Base-by-base conservation (phyloP, 768 basidiomycete species). In the Mrakia blollopis region DNA sequence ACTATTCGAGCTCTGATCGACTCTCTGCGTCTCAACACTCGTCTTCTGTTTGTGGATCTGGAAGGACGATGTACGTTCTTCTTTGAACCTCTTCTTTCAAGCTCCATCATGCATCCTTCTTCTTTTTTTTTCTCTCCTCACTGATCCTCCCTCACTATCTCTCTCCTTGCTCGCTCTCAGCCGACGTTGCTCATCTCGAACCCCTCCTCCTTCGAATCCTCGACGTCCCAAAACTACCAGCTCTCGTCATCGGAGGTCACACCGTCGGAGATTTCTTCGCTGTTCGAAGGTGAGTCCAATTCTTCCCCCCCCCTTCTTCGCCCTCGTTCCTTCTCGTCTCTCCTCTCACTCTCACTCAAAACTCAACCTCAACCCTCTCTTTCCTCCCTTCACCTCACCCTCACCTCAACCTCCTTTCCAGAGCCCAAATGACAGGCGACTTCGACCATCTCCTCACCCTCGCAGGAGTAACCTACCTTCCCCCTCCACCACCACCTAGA, bases 221-320 rank as follows among this genome's bases (percentile, higher is more conserved):
- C 28, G 60, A 54, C 52, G 72, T 72, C 16, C 72, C 72, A 9
- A 35, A 54, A 28, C 72, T 72, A 1, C 72, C 72, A 10, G 60
- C 54, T 13, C 52, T 72, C 11, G 72, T 72, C 35, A 21, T 72
- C 30, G 72, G 72, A 4, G 72, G 72, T 18, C 52, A 32, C 8
- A 32, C 39, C n/a, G 50, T 72, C 8, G 72, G 72, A 60, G 72
- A 72, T 52, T 72, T 57, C 72, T 72, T 72, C 25, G 72, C 72
- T 32, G 72, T 72, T 11, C 28, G 72, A 60, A 41, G 32, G 47
- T 68, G 0, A 0, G 65, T 67, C 32, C 63, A 23, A 13, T 10
- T n/a, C 50, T 52, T 23, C 50, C 18, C 54, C 25, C 10, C 5
- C 13, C 2, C 23, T 54, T 21, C 25, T 16, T 54, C 18, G 50